These are phyloP conservation scores for Acanthamoeba healyi DNA, from an alignment of 208 protist genomes.

Conservation along the genomic window DNA sequence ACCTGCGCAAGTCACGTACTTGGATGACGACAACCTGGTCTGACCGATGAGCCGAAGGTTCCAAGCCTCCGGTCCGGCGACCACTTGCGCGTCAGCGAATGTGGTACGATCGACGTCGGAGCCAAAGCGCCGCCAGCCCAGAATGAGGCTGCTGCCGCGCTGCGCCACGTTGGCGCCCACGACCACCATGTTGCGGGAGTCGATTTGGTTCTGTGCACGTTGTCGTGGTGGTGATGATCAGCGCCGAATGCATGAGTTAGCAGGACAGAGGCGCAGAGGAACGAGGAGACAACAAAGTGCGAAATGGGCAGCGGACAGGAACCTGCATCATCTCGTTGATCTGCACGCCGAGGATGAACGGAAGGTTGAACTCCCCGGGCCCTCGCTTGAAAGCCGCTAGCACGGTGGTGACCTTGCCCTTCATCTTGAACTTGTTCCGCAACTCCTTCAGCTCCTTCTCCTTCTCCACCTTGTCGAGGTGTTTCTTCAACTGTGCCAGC, in stretches of 20 bases:
- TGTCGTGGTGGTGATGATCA: neutral
- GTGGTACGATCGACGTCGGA: conserved; percentile 44
- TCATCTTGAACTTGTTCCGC: conserved; percentile 56
- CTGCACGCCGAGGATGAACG: conserved; percentile 58
- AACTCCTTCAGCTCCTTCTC: conserved; percentile 42
- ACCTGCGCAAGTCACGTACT: neutral
- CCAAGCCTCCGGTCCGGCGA: conserved; percentile 43
- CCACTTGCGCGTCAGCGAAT: conserved; percentile 28
- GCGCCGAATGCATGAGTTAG: neutral
- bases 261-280: neutral
- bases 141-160: conserved; percentile 3
- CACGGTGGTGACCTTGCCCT: conserved; percentile 38
- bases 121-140: conserved; percentile 4
- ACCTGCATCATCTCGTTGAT: conserved; percentile 56
- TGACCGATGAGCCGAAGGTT: conserved; percentile 24
- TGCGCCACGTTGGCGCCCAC: conserved; percentile 26
- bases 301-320: neutral
- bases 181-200: neutral
- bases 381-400: conserved; percentile 11
- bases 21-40: conserved; percentile 31
- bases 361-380: conserved; percentile 27
- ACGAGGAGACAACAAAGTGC: too few species aligned
- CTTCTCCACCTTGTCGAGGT: conserved; percentile 49
- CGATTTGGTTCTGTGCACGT: conserved; percentile 46
- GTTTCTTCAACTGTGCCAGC: conserved; percentile 72